Evolutionary conservation across 805 yeast species (phyloP).

Genomic region (Candida incommunis): DNA sequence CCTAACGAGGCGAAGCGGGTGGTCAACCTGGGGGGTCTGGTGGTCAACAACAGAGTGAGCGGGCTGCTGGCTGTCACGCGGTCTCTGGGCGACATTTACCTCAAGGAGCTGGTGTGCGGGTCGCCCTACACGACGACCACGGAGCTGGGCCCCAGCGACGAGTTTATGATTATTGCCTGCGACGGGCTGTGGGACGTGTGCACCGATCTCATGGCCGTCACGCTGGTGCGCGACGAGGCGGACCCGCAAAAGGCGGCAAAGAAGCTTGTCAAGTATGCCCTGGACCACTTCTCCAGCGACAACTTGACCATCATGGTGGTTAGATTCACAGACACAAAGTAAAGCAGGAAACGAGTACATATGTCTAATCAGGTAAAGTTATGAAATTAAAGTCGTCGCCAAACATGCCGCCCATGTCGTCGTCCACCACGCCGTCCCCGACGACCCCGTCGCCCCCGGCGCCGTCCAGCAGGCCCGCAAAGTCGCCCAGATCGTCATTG

Average conservation of each 20-base stretch:
- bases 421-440: constrained; percentile 4
- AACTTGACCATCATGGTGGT: constrained; percentile 91
- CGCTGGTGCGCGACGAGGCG: constrained; percentile 37
- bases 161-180: constrained; percentile 79
- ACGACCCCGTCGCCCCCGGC: neutral
- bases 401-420: constrained; percentile 14
- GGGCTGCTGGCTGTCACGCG: constrained; percentile 93
- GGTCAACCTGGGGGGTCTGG: constrained; percentile 66
- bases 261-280: constrained; percentile 54
- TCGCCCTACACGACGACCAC: constrained; percentile 87
- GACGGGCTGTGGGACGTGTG: constrained; percentile 97
- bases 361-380: neutral
- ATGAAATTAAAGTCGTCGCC: constrained; percentile 18
- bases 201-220: constrained; percentile 72
- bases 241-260: constrained; percentile 59
- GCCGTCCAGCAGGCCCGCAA: neutral
- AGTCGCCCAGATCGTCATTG: neutral
- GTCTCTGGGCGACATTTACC: constrained; percentile 84
- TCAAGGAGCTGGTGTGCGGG: constrained; percentile 80
- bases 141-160: constrained; percentile 50
- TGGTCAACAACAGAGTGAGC: constrained; percentile 83
- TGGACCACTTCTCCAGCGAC: constrained; percentile 71
- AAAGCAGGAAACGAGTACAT: neutral
- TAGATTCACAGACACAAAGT: constrained; percentile 19
- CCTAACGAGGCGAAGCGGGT: constrained; percentile 62